phyloP scores from a whole-genome alignment of 257 asterid genomes.

The Solanum ahanhuiri region DNA sequence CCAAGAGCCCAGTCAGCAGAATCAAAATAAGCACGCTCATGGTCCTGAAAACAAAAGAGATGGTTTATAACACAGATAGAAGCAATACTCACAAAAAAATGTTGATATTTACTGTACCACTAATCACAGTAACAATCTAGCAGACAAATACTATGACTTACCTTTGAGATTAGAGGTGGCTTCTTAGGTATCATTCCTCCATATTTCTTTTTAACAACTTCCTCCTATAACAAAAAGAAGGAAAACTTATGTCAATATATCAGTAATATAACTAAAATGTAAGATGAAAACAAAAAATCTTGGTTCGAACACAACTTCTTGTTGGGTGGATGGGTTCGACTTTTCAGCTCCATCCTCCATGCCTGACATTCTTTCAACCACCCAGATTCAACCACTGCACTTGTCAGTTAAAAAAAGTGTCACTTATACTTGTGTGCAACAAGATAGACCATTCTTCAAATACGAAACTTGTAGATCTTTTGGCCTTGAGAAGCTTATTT shows the following conservation, averaged over 20 bases:
- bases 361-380: conserved; percentile 55
- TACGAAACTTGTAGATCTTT: not conserved
- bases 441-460: not conserved
- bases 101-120: not conserved
- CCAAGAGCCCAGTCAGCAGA: conserved; percentile 99
- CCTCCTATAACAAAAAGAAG: conserved; percentile 38
- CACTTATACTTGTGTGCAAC: conserved; percentile 40
- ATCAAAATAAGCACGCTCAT: conserved; percentile 97
- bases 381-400: conserved; percentile 19
- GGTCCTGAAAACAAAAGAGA: conserved; percentile 50
- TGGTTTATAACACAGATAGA: not conserved
- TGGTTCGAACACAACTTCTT: conserved; percentile 48
- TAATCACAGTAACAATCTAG: not conserved
- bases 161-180: conserved; percentile 95
- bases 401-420: not conserved
- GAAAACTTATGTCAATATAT: not conserved
- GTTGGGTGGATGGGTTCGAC: conserved; percentile 47
- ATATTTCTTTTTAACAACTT: conserved; percentile 71
- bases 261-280: not conserved
- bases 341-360: conserved; percentile 58
- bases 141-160: conserved; percentile 1
- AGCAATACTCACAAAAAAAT: not conserved
- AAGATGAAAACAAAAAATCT: not conserved
- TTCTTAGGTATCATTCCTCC: conserved; percentile 94
- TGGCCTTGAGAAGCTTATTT: not conserved